A percentile compares a stretch with the other conserved stretches of the same genome.
phyloP scores from a whole-genome alignment of 2,329 filamentous ascomycete genomes.

The Arthrobotrys sinensis region DNA sequence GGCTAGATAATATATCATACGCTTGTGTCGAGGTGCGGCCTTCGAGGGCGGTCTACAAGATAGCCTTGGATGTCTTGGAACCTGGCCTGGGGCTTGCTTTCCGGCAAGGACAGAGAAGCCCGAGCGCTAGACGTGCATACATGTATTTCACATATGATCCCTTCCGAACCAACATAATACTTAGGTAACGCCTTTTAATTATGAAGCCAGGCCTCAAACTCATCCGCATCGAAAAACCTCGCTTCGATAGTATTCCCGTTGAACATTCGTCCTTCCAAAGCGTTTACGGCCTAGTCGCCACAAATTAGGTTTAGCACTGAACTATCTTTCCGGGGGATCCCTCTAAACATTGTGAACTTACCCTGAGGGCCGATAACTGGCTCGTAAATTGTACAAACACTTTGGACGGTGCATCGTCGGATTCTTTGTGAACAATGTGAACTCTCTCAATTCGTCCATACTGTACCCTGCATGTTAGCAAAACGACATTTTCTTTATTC shows the following conservation, averaged over 20 bases:
- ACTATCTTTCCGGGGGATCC: background rate
- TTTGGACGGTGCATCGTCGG: slow-evolving; percentile 69
- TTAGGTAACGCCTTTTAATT: slow-evolving; percentile 9
- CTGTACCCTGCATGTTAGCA: slow-evolving; percentile 29
- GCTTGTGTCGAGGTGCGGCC: too few species aligned
- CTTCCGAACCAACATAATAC: background rate
- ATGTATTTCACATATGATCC: background rate
- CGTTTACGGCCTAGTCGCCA: slow-evolving; percentile 81
- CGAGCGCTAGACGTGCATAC: too few species aligned
- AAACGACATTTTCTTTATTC: background rate
- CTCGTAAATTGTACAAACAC: slow-evolving; percentile 97
- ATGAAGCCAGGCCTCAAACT: slow-evolving; percentile 76
- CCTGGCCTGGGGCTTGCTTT: too few species aligned
- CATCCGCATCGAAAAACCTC: slow-evolving; percentile 84
- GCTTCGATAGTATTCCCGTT: slow-evolving; percentile 88
- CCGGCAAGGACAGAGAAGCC: too few species aligned
- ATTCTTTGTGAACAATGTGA: slow-evolving; percentile 47
- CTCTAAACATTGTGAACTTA: slow-evolving; percentile 69
- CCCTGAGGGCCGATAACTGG: slow-evolving; percentile 84
- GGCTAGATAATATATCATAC: too few species aligned
- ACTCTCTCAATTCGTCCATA: slow-evolving; percentile 66
- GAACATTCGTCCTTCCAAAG: slow-evolving; percentile 87
- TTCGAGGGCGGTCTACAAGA: too few species aligned
- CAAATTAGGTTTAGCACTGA: slow-evolving; percentile 60
- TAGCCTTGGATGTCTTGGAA: too few species aligned